phyloP scores from a whole-genome alignment of 1,284 basidiomycete genomes.

The Kwoniella shivajii region DNA sequence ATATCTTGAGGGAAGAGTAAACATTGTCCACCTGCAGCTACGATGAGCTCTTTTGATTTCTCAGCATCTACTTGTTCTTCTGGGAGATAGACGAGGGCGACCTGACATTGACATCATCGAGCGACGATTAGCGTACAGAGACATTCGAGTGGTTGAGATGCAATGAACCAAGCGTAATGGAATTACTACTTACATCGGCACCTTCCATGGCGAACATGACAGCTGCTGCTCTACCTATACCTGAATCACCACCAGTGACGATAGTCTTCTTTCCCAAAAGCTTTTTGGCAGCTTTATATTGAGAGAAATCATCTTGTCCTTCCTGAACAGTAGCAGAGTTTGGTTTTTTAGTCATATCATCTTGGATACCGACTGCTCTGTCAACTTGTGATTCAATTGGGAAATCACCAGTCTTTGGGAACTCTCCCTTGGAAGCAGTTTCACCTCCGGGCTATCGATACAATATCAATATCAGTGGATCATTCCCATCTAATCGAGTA shows the following conservation, averaged over 20 bases:
- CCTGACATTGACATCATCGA: constrained; percentile 13
- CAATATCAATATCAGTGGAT: background rate
- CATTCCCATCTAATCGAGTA: too few relatives aligned
- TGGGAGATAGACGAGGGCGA: constrained; percentile 65
- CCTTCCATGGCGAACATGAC: constrained; percentile 68
- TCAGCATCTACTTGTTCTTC: constrained; percentile 56
- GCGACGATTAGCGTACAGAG: background rate
- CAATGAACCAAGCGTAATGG: background rate
- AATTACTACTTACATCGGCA: constrained; percentile 59
- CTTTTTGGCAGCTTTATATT: constrained; percentile 52
- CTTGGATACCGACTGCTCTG: constrained; percentile 44
- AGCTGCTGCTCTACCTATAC: constrained; percentile 66
- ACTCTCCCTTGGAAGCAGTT: constrained; percentile 25
- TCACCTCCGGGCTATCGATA: constrained; percentile 13
- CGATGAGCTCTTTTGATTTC: constrained; percentile 43
- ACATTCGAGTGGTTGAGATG: background rate
- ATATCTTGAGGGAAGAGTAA: constrained; percentile 44
- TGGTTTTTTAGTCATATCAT: constrained; percentile 44
- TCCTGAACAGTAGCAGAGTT: constrained; percentile 42
- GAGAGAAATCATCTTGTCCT: constrained; percentile 52
- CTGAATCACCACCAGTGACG: constrained; percentile 54
- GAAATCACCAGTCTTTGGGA: constrained; percentile 44
- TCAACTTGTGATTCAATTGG: constrained; percentile 42
- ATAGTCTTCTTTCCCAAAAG: constrained; percentile 55
- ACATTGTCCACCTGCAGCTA: constrained; percentile 31